A percentile compares a stretch with the other conserved stretches of the same genome.
Evolutionary conservation across 345 rosid species (phyloP).

Genomic region (Salix arbutifolia): DNA sequence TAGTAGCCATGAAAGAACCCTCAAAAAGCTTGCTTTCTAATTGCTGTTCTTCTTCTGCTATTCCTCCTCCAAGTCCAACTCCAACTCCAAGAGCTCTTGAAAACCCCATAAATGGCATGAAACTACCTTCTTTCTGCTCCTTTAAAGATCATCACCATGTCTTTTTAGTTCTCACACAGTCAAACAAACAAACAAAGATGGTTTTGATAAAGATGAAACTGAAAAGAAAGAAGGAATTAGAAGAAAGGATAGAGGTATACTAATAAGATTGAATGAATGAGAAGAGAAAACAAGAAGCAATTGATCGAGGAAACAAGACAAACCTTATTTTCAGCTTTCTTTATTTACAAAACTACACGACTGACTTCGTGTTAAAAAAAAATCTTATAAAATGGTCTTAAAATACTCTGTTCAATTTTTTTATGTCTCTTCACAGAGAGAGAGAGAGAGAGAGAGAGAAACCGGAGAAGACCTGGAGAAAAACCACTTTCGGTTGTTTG

Average conservation of each 20-base stretch:
- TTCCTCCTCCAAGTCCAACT: conserved; percentile 5
- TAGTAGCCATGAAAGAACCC: conserved; percentile 41
- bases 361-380: conserved; percentile 19
- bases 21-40: conserved; percentile 9
- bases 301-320: conserved; percentile 39
- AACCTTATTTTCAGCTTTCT: conserved; percentile 25
- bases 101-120: conserved; percentile 41
- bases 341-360: neutral
- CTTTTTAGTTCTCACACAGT: neutral
- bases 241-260: neutral
- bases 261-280: conserved; percentile 2
- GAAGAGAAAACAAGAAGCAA: conserved; percentile 16
- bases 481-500: conserved; percentile 10
- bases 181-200: conserved; percentile 7
- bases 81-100: conserved; percentile 20
- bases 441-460: neutral
- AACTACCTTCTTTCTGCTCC: conserved; percentile 22
- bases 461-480: conserved; percentile 16
- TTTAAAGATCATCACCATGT: conserved; percentile 27
- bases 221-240: neutral
- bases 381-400: conserved; percentile 49
- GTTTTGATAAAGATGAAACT: conserved; percentile 38
- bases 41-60: neutral
- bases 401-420: conserved; percentile 31
- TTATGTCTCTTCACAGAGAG: conserved; percentile 20